Conservation (phyloP, 306 rosid species). For the Rosa persica region DNA sequence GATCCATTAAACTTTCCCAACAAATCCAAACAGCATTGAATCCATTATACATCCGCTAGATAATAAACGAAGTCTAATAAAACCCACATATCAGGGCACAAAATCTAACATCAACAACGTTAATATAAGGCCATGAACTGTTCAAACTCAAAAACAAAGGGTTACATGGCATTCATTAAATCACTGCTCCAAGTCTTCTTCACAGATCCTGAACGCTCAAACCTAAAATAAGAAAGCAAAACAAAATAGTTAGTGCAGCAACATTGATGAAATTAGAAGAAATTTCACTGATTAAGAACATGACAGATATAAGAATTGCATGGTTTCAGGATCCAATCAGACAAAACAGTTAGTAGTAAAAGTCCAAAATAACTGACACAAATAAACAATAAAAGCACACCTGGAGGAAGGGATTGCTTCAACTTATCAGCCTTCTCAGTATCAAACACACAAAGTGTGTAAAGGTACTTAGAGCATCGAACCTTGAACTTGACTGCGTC, state of each 20-base stretch:
- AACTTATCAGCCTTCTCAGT: slow-evolving; percentile 50
- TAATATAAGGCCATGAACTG: neutral
- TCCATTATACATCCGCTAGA: neutral
- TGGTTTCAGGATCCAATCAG: too few relatives aligned
- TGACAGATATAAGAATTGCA: neutral
- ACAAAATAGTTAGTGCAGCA: neutral
- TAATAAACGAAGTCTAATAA: neutral
- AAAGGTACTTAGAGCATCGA: slow-evolving; percentile 50
- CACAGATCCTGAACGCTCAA: slow-evolving; percentile 45
- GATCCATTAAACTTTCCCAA: neutral
- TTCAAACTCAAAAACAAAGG: neutral
- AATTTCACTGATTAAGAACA: neutral
- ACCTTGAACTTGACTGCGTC: slow-evolving; percentile 55
- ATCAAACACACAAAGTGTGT: slow-evolving; percentile 53
- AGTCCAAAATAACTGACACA: neutral
- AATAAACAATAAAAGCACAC: slow-evolving; percentile 6
- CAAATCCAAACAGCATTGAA: neutral
- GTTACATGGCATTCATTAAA: neutral
- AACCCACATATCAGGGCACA: neutral
- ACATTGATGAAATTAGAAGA: neutral
- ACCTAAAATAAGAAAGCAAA: slow-evolving; percentile 22
- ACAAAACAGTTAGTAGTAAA: neutral
- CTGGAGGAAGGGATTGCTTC: slow-evolving; percentile 59
- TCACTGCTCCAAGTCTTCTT: neutral
- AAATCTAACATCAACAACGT: neutral